Evolutionary conservation across 2,329 filamentous ascomycete genomes (phyloP).

Genomic region (Xylariales sp.): DNA sequence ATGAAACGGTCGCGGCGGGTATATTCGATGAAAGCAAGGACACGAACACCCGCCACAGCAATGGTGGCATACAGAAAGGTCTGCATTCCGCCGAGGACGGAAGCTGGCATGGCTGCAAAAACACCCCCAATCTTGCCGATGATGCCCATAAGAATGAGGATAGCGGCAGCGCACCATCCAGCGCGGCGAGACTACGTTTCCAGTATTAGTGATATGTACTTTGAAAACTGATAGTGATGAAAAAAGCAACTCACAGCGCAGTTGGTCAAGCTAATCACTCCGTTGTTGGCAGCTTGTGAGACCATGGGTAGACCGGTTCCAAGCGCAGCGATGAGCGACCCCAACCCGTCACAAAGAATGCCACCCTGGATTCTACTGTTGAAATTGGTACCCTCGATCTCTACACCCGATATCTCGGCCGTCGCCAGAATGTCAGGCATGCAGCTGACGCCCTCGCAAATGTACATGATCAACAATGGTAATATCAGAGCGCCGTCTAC

Average conservation of each 20-base stretch:
- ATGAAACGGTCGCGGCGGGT: conserved; percentile 81
- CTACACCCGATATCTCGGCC: conserved; percentile 72
- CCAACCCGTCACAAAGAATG: conserved; percentile 72
- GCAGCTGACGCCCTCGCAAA: conserved; percentile 77
- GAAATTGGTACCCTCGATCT: conserved; percentile 67
- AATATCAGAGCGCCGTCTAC: conserved; percentile 72
- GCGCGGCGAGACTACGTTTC: conserved; percentile 47
- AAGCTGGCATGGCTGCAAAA: conserved; percentile 67
- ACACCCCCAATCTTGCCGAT: conserved; percentile 81
- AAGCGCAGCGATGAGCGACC: conserved; percentile 69
- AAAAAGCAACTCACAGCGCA: too few relatives aligned
- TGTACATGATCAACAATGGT: conserved; percentile 64
- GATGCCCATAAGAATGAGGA: conserved; percentile 75
- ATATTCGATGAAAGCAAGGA: too few relatives aligned
- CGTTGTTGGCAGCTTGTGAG: conserved; percentile 81
- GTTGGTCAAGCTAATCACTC: conserved; percentile 75
- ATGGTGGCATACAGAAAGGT: conserved; percentile 79
- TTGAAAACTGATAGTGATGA: too few relatives aligned
- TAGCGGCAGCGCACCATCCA: too few relatives aligned
- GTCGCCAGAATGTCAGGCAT: conserved; percentile 80
- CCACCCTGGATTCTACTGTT: conserved; percentile 77
- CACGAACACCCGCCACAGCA: conserved; percentile 62
- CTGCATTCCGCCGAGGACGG: conserved; percentile 68
- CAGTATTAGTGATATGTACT: conserved; percentile 75
- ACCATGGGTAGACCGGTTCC: conserved; percentile 79